Base-by-base conservation (phyloP, 176 grass and related monocot genomes). In the Miscanthus lutarioriparius region DNA sequence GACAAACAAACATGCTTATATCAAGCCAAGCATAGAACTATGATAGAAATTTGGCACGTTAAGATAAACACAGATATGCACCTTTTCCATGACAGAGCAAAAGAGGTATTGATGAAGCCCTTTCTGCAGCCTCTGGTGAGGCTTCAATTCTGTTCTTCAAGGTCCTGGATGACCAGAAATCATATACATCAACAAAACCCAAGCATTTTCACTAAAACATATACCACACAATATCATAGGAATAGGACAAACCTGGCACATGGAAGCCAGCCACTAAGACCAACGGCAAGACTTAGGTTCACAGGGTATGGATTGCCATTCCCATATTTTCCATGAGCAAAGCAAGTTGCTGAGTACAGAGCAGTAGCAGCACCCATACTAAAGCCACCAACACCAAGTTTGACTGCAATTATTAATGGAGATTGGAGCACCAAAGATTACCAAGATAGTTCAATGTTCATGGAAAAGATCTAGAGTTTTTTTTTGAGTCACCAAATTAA, bases 81-180 rank as follows among this genome's bases (percentile, higher is more conserved):
- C 96, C 83, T 96, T 94, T 96, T 91, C 96, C 96, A 84, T 99
- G 96, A 67, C 96, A 99, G 75, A 99, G 93, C 32, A 99, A 82
- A 91, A 99, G 67, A 83, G 96, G 93, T 75, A 99, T 80, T 40
- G 89, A 94, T 63, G 93, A 91, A 88, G 96, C 96, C 79, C 83
- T 88, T 61, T 87, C 89, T 82, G 88, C 86, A 68, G 93, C 89
- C 75, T 96, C 96, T 82, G 91, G 78, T n/a, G 90, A 92, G 67
- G 93, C 82, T 85, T 96, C 93, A 80, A 99, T 80, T 85, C 90
- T 99, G 72, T 83, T 92, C 64, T 99, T 99, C 82, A 99, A 96
- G 38, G 75, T 88, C 75, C 96, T 99, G 86, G 59, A 5, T 80
- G 17, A 80, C 39, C 59, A 72, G 19, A 86, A 56, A 74, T 1